Percentiles rank a stretch among this genome's conserved stretches.
phyloP scores from a whole-genome alignment of 768 basidiomycete species.

The Calvatia gigantea region DNA sequence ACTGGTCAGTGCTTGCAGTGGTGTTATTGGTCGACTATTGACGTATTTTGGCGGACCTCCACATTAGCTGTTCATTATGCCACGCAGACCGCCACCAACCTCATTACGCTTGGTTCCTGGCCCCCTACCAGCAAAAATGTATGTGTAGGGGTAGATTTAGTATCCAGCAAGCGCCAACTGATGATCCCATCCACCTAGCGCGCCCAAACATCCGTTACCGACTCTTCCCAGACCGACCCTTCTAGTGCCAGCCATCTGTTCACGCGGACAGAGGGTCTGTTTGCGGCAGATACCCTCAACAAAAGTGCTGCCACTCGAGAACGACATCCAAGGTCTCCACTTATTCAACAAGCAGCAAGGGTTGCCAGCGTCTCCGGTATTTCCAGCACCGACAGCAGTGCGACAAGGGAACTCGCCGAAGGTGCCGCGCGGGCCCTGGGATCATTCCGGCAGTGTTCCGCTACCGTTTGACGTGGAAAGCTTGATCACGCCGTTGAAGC shows the following conservation, averaged over 20 bases:
- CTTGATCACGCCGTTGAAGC: constrained; percentile 43
- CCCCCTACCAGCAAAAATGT: constrained; percentile 57
- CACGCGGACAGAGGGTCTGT: background rate
- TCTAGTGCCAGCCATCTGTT: constrained; percentile 17
- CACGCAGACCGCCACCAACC: constrained; percentile 65
- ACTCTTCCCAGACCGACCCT: constrained; percentile 55
- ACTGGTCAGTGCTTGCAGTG: background rate
- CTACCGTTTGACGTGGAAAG: constrained; percentile 43
- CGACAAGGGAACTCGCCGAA: constrained; percentile 8
- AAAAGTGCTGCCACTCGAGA: background rate
- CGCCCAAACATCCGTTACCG: constrained; percentile 64
- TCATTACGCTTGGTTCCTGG: constrained; percentile 60
- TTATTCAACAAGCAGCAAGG: background rate
- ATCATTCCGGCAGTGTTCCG: constrained; percentile 45
- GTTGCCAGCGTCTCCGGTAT: constrained; percentile 12
- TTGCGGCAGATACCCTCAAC: constrained; percentile 3
- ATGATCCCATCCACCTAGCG: constrained; percentile 23
- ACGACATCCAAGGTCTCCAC: background rate
- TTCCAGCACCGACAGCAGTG: constrained; percentile 19
- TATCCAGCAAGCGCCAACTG: constrained; percentile 10
- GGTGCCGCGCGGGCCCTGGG: constrained; percentile 52
- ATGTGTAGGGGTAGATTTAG: constrained; percentile 15
- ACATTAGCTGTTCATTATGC: constrained; percentile 36
- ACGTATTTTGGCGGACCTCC: constrained; percentile 1
- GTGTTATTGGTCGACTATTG: background rate